Evolutionary conservation across 805 yeast species (phyloP).

Genomic region (Kodamaea sagamina): DNA sequence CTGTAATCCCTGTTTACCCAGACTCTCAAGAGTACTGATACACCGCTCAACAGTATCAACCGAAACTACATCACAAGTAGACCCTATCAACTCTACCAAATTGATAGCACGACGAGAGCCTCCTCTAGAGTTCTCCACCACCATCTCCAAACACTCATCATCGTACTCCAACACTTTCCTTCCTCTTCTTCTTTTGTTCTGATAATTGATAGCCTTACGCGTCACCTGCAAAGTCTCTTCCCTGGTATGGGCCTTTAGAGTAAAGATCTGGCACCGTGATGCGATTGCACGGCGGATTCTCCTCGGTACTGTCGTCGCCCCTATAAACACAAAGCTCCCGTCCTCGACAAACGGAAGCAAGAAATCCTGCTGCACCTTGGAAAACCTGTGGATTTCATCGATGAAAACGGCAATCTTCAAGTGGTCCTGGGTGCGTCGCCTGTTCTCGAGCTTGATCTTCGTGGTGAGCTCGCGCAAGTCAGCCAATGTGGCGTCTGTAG

Average conservation of each 20-base stretch:
- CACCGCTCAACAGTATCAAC: neutral
- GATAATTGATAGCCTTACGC: conserved; percentile 52
- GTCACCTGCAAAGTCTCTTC: conserved; percentile 57
- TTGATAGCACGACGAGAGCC: conserved; percentile 39
- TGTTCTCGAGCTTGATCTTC: conserved; percentile 48
- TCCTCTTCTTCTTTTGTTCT: conserved; percentile 29
- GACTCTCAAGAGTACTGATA: conserved; percentile 7
- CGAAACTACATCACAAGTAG: neutral
- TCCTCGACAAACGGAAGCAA: conserved; percentile 81
- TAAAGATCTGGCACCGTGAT: conserved; percentile 82
- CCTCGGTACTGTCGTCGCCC: conserved; percentile 95
- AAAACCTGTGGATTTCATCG: conserved; percentile 91
- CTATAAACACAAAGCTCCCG: conserved; percentile 79
- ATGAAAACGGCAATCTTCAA: conserved; percentile 61
- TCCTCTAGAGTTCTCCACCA: conserved; percentile 26
- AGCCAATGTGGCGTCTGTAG: conserved; percentile 67
- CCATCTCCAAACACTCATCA: conserved; percentile 16
- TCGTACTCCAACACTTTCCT: neutral
- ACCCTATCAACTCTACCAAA: conserved; percentile 28
- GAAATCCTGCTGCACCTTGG: conserved; percentile 83
- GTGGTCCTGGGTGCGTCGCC: conserved; percentile 33
- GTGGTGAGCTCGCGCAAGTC: conserved; percentile 65
- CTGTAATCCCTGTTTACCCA: conserved; percentile 21
- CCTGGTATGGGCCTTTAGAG: conserved; percentile 52
- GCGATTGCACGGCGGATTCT: conserved; percentile 78